These are phyloP conservation scores for Jatropha curcas DNA, from an alignment of 345 rosid genomes.

Conservation along the genomic window DNA sequence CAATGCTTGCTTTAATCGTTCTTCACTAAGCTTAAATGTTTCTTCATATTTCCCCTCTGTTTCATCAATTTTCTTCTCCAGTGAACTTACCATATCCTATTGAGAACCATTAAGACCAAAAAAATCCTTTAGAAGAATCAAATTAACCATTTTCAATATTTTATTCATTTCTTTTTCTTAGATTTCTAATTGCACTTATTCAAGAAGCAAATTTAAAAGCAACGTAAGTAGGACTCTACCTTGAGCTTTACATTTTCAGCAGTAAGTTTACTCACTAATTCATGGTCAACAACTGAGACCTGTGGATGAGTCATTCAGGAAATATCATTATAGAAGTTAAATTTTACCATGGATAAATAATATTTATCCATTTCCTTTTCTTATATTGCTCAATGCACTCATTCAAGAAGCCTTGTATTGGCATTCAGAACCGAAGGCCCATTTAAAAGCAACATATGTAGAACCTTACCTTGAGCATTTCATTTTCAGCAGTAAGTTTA, in stretches of 20 bases:
- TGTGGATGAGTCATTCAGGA: conserved; percentile 16
- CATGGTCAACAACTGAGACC: conserved; percentile 74
- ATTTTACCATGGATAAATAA: too few relatives aligned
- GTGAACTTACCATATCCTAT: conserved; percentile 75
- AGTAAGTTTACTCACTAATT: conserved; percentile 68
- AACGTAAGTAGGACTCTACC: conserved; percentile 39
- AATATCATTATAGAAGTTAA: too few relatives aligned
- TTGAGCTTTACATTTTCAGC: conserved; percentile 88
- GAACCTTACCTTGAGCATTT: conserved; percentile 68
- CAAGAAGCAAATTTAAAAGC: too few relatives aligned
- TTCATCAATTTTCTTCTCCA: conserved; percentile 86
- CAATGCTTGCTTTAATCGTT: conserved; percentile 84
- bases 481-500: conserved; percentile 85
- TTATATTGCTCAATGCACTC: too few relatives aligned
- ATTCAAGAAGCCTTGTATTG: too few relatives aligned
- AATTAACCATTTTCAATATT: background rate
- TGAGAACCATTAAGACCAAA: background rate
- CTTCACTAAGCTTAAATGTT: conserved; percentile 77
- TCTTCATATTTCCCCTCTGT: conserved; percentile 79
- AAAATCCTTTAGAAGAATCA: background rate
- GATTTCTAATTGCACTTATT: too few relatives aligned
- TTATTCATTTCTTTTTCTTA: too few relatives aligned
- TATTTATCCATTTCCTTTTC: too few relatives aligned
- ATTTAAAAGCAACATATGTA: background rate
- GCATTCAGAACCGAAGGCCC: too few relatives aligned